Evolutionary conservation across 1,284 basidiomycete genomes (phyloP).

Genomic region (Jaminaea rosea): DNA sequence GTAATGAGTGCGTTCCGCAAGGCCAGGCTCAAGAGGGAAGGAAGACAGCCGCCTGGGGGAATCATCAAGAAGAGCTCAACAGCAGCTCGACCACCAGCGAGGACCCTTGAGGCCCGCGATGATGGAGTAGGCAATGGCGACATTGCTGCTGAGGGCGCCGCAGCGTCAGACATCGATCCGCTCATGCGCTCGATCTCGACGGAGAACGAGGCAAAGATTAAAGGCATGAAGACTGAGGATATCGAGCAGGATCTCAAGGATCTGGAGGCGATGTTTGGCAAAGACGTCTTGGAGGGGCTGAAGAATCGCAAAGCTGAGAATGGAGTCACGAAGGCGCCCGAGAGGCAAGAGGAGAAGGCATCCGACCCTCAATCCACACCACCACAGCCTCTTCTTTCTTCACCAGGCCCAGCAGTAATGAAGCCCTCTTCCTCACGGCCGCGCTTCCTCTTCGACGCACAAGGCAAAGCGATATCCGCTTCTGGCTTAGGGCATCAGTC

Average conservation of each 20-base stretch:
- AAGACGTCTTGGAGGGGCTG: slow-evolving; percentile 29
- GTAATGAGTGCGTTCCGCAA: slow-evolving; percentile 42
- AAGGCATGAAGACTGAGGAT: slow-evolving; percentile 28
- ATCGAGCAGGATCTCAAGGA: slow-evolving; percentile 29
- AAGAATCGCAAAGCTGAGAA: slow-evolving; percentile 12
- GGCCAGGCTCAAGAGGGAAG: slow-evolving; percentile 16
- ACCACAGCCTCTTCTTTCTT: no score
- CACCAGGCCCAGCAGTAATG: no score
- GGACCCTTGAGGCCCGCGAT: neutral
- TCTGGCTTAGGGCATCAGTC: no score
- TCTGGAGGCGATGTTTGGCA: slow-evolving; percentile 31
- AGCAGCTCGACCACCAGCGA: neutral
- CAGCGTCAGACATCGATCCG: slow-evolving; percentile 17
- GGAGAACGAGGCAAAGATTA: slow-evolving; percentile 33
- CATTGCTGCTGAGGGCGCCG: slow-evolving; percentile 36
- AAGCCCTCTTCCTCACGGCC: no score
- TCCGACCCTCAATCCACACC: no score
- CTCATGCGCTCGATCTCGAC: slow-evolving; percentile 19
- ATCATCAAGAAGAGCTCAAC: neutral
- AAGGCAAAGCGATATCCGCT: no score
- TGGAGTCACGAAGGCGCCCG: no score
- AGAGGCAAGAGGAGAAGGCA: no score
- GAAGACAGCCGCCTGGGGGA: slow-evolving; percentile 5
- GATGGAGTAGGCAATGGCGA: slow-evolving; percentile 5
- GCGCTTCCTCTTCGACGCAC: no score